A percentile compares a stretch with the other conserved stretches of the same genome.
Evolutionary conservation across 1,284 basidiomycete species (phyloP).

Genomic region (Cutaneotrichosporon sp.): DNA sequence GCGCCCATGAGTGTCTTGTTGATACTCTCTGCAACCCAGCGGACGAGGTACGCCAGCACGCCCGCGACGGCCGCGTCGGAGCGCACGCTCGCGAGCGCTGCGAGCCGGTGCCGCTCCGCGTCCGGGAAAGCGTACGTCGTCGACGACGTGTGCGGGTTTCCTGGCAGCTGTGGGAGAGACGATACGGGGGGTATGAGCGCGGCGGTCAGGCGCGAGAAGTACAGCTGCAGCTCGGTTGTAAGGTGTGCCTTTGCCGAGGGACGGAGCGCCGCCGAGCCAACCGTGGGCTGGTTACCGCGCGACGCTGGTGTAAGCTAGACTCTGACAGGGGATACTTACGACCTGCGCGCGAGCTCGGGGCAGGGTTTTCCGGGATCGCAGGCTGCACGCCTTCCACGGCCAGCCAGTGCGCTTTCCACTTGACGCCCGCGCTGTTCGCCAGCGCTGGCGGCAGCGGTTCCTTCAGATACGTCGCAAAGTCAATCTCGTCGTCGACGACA

Average conservation of each 20-base stretch:
- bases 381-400: constrained; percentile 98
- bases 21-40: constrained; percentile 88
- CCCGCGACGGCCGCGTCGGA: constrained; percentile 89
- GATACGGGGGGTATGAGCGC: constrained; percentile 63
- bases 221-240: constrained; percentile 89
- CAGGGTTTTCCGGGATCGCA: constrained; percentile 91
- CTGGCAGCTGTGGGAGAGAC: constrained; percentile 43
- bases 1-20: constrained; percentile 53
- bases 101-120: constrained; percentile 60
- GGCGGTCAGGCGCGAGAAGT: constrained; percentile 85
- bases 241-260: constrained; percentile 76
- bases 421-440: constrained; percentile 40
- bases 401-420: constrained; percentile 79
- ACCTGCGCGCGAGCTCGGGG: constrained; percentile 47
- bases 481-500: constrained; percentile 94
- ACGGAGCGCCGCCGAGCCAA: constrained; percentile 38
- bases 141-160: constrained; percentile 19
- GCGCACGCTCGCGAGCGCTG: constrained; percentile 81
- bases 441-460: constrained; percentile 37
- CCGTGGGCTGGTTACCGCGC: constrained; percentile 23
- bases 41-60: constrained; percentile 89
- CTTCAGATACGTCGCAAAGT: constrained; percentile 82
- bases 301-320: constrained; percentile 23
- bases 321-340: constrained; percentile 22
- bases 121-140: constrained; percentile 27